Base-by-base conservation (phyloP, 495 filamentous ascomycete species). In the Lasiosphaeria miniovina region DNA sequence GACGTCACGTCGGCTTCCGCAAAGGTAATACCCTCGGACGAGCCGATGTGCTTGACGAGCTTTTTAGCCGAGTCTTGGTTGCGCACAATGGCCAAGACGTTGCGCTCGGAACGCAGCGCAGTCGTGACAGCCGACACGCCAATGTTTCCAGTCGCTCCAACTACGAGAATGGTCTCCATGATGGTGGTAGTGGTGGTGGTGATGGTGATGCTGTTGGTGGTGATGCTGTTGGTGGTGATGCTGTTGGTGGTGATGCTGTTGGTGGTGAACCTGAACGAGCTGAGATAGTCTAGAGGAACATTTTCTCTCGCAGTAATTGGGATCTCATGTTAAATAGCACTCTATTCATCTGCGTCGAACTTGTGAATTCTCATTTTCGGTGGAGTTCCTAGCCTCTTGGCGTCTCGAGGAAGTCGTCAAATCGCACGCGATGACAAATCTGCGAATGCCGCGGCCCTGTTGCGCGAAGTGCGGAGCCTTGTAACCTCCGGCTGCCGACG, bases 61-160 rank as follows among this genome's bases (percentile, higher is more conserved):
- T 77, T 78, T 14, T 72, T 61, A 1, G 73, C 74, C 2, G 71
- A 74, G 11, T 36, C 59, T 49, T 72, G 61, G 55, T 74, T 77
- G 43, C 75, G 72, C n/a, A 78, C 74, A 49, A 77, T 61, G 31
- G 75, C 75, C 6, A 78, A 57, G 10, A 78, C 74, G 4, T 68
- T 61, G 45, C 65, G 70, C 41, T 63, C 59, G 50, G 69, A 62
- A 31, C 61, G 61, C 40, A 76, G 57, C 8, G 72, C 68, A 49
- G 49, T 71, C 2, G 55, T 68, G 57, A 71, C 64, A 48, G 74
- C 73, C 5, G 74, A 55, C 7, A 72, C 65, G 53, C 75, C 74
- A 46, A 78, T 77, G 61, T 78, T 77, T 3, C 75, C 75, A 10
- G 74, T 77, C 36, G 76, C 69, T 61, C 75, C 75, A 53, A 77